These are phyloP conservation scores for Dryadomyces quercus-mongolicae DNA, from an alignment of 2,329 filamentous ascomycete species.

Conservation along the genomic window DNA sequence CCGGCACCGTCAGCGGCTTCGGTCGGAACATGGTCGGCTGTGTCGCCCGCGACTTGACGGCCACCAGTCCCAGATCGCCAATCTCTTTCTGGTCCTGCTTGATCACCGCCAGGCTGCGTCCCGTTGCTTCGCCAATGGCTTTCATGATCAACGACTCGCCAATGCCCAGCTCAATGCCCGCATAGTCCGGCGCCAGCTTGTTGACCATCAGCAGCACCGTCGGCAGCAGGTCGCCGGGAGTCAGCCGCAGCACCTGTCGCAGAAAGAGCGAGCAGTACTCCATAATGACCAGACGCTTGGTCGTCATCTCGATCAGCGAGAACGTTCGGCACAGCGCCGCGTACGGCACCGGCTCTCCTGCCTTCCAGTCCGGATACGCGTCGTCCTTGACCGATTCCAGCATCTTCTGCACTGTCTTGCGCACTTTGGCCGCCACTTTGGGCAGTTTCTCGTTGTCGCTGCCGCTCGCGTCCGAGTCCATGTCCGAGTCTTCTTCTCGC, in stretches of 20 bases:
- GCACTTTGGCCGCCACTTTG: conserved; percentile 58
- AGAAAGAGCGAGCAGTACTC: conserved; percentile 85
- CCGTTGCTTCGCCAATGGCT: conserved; percentile 88
- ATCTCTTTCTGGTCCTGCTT: conserved; percentile 95
- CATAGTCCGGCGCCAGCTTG: conserved; percentile 92
- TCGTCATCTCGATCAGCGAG: conserved; percentile 87
- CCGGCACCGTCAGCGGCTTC: conserved; percentile 74
- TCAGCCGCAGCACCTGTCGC: conserved; percentile 85
- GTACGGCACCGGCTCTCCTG: conserved; percentile 81
- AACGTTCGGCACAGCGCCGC: conserved; percentile 91
- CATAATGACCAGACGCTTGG: conserved; percentile 77
- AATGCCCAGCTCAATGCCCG: conserved; percentile 94
- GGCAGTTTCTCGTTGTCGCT: conserved; percentile 49
- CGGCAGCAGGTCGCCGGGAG: conserved; percentile 74
- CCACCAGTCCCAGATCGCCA: conserved; percentile 86
- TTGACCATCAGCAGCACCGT: conserved; percentile 95
- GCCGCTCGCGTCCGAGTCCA: conserved; percentile 29
- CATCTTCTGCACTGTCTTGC: conserved; percentile 71
- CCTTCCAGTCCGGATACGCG: conserved; percentile 90
- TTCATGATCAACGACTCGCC: conserved; percentile 99
- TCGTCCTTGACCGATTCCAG: conserved; percentile 67
- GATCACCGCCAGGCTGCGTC: conserved; percentile 76
- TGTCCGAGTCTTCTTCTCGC: conserved; percentile 20
- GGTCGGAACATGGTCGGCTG: conserved; percentile 99
- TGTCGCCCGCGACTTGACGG: conserved; percentile 87